Evolutionary conservation across 202 grass and related monocot genomes (phyloP).

Genomic region (Elaeis oleifera): DNA sequence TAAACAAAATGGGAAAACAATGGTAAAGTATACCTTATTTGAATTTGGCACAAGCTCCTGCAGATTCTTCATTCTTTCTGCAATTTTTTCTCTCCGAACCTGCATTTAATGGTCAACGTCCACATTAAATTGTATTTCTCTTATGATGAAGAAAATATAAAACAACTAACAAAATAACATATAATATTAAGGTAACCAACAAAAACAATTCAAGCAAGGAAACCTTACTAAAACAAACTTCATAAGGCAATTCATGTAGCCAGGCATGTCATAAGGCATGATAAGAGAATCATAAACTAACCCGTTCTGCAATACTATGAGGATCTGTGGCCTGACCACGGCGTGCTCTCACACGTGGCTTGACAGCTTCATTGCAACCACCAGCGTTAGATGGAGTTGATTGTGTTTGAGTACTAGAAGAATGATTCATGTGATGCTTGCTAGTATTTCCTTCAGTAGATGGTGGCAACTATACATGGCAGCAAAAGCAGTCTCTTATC

Average conservation of each 20-base stretch:
- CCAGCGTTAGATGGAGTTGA: conserved; percentile 16
- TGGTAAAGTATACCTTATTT: conserved; percentile 43
- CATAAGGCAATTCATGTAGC: too few relatives aligned
- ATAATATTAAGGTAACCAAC: background rate
- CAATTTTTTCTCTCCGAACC: conserved; percentile 85
- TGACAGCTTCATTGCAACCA: conserved; percentile 44
- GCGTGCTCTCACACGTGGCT: conserved; percentile 54
- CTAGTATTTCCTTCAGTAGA: conserved; percentile 19
- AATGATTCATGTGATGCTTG: conserved; percentile 15
- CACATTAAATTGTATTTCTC: background rate
- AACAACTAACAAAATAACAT: background rate
- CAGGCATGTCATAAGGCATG: background rate
- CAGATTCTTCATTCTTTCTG: conserved; percentile 82
- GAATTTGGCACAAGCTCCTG: conserved; percentile 77
- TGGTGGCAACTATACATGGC: conserved; percentile 20
- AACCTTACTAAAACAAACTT: background rate
- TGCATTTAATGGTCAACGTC: conserved; percentile 21
- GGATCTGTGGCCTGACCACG: conserved; percentile 83
- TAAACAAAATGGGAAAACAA: too few relatives aligned
- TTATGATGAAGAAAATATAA: background rate
- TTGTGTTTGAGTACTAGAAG: conserved; percentile 9
- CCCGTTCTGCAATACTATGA: conserved; percentile 85
- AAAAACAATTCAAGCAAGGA: background rate
- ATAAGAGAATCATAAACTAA: conserved; percentile 20
- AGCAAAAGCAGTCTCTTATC: conserved; percentile 6